A percentile compares a stretch with the other conserved stretches of the same genome.
Evolutionary conservation across 2,329 filamentous ascomycete genomes (phyloP).

Genomic region (Xylariomycetidae sp.): DNA sequence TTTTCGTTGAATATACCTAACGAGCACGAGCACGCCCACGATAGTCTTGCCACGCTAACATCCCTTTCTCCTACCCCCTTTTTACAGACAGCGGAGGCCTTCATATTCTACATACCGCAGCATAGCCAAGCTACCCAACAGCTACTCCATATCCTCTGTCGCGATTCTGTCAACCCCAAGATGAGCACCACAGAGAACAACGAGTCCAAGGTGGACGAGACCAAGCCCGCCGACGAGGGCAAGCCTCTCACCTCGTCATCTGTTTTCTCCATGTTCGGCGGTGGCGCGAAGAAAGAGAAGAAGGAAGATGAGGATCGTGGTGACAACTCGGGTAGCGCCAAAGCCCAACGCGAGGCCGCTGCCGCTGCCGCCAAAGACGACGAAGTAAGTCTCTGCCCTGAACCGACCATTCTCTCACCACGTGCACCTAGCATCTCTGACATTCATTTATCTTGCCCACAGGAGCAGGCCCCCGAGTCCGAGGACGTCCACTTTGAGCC

Average conservation of each 20-base stretch:
- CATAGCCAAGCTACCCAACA: too few species aligned
- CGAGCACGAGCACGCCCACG: too few species aligned
- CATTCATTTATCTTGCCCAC: not conserved
- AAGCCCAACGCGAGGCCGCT: conserved; percentile 66
- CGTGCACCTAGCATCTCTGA: too few species aligned
- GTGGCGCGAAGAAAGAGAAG: conserved; percentile 94
- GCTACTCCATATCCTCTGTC: too few species aligned
- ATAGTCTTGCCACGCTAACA: too few species aligned
- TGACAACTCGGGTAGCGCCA: conserved; percentile 84
- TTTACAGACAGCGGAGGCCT: too few species aligned
- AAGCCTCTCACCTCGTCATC: conserved; percentile 51
- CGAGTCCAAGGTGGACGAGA: conserved; percentile 52
- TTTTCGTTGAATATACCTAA: too few species aligned
- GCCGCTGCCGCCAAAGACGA: conserved; percentile 49
- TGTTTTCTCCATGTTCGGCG: conserved; percentile 98
- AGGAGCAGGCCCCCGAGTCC: conserved; percentile 73
- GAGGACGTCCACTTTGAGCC: conserved; percentile 97
- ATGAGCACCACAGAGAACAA: conserved; percentile 48
- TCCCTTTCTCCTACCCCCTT: too few species aligned
- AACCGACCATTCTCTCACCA: not conserved
- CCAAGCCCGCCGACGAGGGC: conserved; percentile 33
- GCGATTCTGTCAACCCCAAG: too few species aligned
- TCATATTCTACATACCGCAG: too few species aligned
- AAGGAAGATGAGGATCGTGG: conserved; percentile 78
- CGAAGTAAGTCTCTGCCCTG: conserved; percentile 41